Evolutionary conservation across 2,329 filamentous ascomycete species (phyloP).

Genomic region (Alternaria sp.): DNA sequence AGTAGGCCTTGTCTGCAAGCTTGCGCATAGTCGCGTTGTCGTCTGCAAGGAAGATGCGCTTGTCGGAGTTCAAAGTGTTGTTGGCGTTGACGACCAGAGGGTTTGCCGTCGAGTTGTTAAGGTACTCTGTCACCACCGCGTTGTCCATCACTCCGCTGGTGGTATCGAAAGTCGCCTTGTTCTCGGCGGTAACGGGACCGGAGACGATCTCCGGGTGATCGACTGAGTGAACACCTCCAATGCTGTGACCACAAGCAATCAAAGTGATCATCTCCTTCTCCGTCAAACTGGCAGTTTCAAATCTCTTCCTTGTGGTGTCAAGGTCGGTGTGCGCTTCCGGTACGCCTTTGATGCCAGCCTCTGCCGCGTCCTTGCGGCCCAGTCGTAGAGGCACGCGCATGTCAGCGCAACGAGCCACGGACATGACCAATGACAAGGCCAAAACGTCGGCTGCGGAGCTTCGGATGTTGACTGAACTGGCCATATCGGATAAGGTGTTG

Average conservation of each 20-base stretch:
- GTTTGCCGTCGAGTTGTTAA: slow-evolving; percentile 35
- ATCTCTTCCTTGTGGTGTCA: slow-evolving; percentile 35
- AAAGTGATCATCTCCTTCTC: slow-evolving; percentile 34
- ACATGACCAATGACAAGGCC: slow-evolving; percentile 38
- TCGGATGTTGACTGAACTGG: slow-evolving; percentile 27
- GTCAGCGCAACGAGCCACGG: slow-evolving; percentile 39
- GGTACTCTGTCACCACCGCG: slow-evolving; percentile 41
- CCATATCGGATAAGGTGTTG: slow-evolving; percentile 39
- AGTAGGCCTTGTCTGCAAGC: slow-evolving; percentile 28
- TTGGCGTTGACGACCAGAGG: slow-evolving; percentile 35
- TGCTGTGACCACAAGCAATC: slow-evolving; percentile 45
- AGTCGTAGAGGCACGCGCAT: slow-evolving; percentile 38
- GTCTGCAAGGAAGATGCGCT: slow-evolving; percentile 40
- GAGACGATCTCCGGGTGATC: slow-evolving; percentile 42
- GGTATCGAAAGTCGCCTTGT: slow-evolving; percentile 34
- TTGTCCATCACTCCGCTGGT: slow-evolving; percentile 34
- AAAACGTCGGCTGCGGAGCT: slow-evolving; percentile 40
- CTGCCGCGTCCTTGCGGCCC: slow-evolving; percentile 43
- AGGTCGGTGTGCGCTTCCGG: slow-evolving; percentile 42
- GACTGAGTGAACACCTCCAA: slow-evolving; percentile 44
- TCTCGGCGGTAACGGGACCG: slow-evolving; percentile 22
- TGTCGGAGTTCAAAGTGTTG: slow-evolving; percentile 40
- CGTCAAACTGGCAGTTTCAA: slow-evolving; percentile 40
- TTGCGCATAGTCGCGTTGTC: slow-evolving; percentile 39
- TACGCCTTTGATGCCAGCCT: slow-evolving; percentile 37